Evolutionary conservation across 2,329 filamentous ascomycete genomes (phyloP).

Genomic region (Trichothecium sympodiale): DNA sequence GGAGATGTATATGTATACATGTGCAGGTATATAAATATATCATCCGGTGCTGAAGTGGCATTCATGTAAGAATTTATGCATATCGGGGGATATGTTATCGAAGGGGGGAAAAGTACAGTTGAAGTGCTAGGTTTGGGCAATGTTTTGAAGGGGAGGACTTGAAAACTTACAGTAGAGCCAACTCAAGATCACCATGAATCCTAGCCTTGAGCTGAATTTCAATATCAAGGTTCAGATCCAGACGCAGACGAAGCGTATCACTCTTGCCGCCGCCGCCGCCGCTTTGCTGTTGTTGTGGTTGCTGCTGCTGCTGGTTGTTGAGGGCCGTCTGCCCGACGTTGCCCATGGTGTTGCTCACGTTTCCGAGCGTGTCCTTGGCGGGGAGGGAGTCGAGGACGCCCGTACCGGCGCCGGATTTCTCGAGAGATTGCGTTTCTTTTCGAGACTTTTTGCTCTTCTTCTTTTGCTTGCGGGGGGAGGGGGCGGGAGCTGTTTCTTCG

Average conservation of each 20-base stretch:
- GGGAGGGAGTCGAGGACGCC: slow-evolving; percentile 25
- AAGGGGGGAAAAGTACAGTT: too few relatives aligned
- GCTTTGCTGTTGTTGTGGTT: too few relatives aligned
- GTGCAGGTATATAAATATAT: too few relatives aligned
- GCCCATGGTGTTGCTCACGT: slow-evolving; percentile 29
- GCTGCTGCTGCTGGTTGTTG: too few relatives aligned
- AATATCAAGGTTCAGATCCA: slow-evolving; percentile 74
- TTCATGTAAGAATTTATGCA: too few relatives aligned
- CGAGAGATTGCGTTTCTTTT: slow-evolving; percentile 2
- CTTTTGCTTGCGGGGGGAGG: slow-evolving; percentile 14
- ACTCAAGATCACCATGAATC: slow-evolving; percentile 73
- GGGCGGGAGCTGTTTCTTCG: too few relatives aligned
- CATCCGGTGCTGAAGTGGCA: too few relatives aligned
- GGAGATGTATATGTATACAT: too few relatives aligned
- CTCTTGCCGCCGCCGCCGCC: slow-evolving; percentile 33
- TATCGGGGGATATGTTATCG: too few relatives aligned
- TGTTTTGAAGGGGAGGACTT: too few relatives aligned
- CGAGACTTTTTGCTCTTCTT: slow-evolving; percentile 18
- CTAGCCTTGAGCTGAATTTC: slow-evolving; percentile 79
- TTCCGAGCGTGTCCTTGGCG: slow-evolving; percentile 24
- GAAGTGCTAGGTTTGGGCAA: too few relatives aligned
- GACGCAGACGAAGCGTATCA: slow-evolving; percentile 49
- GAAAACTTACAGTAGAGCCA: slow-evolving; percentile 54
- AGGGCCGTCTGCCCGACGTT: slow-evolving; percentile 23
- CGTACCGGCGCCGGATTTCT: slow-evolving; percentile 1